These are phyloP conservation scores for Reticulascus tulasneorum DNA, from an alignment of 2,329 filamentous ascomycete species.

Conservation along the genomic window DNA sequence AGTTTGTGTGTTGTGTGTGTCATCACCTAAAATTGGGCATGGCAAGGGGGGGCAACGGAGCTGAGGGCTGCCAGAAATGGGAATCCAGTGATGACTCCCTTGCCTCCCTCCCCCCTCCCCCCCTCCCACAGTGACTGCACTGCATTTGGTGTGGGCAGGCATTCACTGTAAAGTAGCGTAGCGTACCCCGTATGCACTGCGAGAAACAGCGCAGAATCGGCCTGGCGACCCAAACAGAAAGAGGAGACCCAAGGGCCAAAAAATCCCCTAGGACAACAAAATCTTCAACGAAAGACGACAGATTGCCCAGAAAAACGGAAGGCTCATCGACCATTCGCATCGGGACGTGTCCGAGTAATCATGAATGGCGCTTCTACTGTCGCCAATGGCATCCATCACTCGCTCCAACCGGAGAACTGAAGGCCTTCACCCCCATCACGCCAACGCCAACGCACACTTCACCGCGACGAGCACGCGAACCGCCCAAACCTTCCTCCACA, in stretches of 20 bases:
- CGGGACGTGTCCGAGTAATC: constrained; percentile 11
- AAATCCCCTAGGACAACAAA: too few relatives aligned
- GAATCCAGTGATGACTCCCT: too few relatives aligned
- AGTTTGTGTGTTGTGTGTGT: too few relatives aligned
- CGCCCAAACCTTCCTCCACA: constrained; percentile 25
- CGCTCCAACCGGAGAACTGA: constrained; percentile 48
- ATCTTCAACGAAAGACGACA: neutral
- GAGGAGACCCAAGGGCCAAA: too few relatives aligned
- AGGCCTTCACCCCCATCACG: constrained; percentile 34
- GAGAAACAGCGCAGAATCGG: neutral
- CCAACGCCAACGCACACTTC: constrained; percentile 19
- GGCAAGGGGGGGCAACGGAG: too few relatives aligned
- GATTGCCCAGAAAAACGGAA: constrained; percentile 2
- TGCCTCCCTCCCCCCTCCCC: too few relatives aligned
- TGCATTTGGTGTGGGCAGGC: too few relatives aligned
- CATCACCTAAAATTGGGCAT: too few relatives aligned
- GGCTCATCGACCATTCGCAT: neutral
- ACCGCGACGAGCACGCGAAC: constrained; percentile 24
- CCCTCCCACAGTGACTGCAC: too few relatives aligned
- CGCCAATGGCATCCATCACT: constrained; percentile 48
- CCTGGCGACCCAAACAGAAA: neutral
- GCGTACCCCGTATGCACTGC: too few relatives aligned
- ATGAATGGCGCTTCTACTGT: constrained; percentile 23
- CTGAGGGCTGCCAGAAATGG: too few relatives aligned
- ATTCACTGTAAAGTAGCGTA: too few relatives aligned